Evolutionary conservation across 1,284 basidiomycete genomes (phyloP).

Genomic region (Tilletia indica): DNA sequence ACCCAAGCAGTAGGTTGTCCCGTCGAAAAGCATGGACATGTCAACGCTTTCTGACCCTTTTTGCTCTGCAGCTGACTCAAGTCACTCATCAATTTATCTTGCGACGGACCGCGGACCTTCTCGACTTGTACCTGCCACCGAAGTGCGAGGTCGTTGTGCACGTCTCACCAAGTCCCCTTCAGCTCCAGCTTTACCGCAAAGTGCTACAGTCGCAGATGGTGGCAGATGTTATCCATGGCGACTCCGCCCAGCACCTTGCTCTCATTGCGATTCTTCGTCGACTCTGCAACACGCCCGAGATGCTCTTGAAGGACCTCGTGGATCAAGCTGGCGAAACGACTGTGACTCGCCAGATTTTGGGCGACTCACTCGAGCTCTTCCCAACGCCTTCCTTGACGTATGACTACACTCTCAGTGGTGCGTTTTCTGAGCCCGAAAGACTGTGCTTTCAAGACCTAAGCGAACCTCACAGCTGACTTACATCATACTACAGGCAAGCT

Average conservation of each 20-base stretch:
- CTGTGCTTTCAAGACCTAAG: no score
- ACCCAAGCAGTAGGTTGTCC: conserved; percentile 56
- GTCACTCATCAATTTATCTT: conserved; percentile 84
- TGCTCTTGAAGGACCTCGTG: conserved; percentile 71
- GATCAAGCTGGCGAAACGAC: conserved; percentile 23
- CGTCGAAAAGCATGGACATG: no score
- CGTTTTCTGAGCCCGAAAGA: not conserved
- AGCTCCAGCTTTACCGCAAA: conserved; percentile 75
- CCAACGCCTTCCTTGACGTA: conserved; percentile 34
- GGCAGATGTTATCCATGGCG: conserved; percentile 34
- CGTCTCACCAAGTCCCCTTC: conserved; percentile 59
- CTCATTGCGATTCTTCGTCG: conserved; percentile 64
- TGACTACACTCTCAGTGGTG: conserved; percentile 22
- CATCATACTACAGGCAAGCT: conserved; percentile 62
- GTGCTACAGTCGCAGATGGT: conserved; percentile 58
- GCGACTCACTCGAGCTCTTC: conserved; percentile 31
- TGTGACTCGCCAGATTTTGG: conserved; percentile 31
- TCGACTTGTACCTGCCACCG: conserved; percentile 82
- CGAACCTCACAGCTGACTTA: not conserved
- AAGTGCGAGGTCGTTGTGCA: conserved; percentile 66
- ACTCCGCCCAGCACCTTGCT: conserved; percentile 38
- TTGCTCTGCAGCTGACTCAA: conserved; percentile 31
- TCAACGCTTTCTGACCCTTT: not conserved
- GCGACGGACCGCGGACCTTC: conserved; percentile 69
- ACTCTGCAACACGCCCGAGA: conserved; percentile 86